phyloP scores from a whole-genome alignment of 1,284 basidiomycete genomes.

The Melampsora americana region DNA sequence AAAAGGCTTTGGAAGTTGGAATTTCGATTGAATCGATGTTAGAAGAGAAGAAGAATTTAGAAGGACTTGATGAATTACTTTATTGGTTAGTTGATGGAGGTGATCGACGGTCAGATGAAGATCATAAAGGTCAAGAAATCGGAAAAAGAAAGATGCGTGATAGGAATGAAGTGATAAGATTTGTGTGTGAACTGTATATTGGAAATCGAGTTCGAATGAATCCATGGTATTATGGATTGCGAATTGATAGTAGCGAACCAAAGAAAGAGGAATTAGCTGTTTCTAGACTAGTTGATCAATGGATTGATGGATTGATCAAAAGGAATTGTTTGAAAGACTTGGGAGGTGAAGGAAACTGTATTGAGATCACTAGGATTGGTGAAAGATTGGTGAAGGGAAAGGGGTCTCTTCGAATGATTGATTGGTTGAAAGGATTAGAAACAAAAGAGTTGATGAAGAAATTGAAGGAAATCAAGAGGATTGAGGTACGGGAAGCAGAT shows the following conservation, averaged over 20 bases:
- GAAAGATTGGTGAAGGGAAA: conserved; percentile 1
- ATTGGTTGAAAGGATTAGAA: neutral
- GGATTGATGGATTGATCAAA: conserved; percentile 20
- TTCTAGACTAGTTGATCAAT: conserved; percentile 28
- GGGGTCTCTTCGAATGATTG: conserved; percentile 1
- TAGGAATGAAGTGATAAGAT: conserved; percentile 29
- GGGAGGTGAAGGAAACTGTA: neutral
- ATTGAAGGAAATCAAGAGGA: no score
- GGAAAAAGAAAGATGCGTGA: neutral
- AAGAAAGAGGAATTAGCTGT: conserved; percentile 10
- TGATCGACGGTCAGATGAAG: neutral
- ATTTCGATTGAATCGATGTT: conserved; percentile 51
- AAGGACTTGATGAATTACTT: neutral
- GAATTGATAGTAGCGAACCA: conserved; percentile 5
- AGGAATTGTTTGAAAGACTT: conserved; percentile 36
- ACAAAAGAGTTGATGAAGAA: no score
- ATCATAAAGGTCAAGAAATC: neutral
- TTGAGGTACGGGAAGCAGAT: no score
- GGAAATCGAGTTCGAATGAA: conserved; percentile 14
- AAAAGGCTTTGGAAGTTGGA: conserved; percentile 49
- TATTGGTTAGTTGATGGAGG: neutral
- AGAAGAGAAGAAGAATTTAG: neutral
- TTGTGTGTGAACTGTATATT: conserved; percentile 17
- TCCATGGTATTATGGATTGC: conserved; percentile 27
- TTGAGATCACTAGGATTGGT: conserved; percentile 31